Evolutionary conservation across 2,329 filamentous ascomycete genomes (phyloP), one percentile per base, ranked within the genome.

Genomic region (Allantophomopsis lycopodina): DNA sequence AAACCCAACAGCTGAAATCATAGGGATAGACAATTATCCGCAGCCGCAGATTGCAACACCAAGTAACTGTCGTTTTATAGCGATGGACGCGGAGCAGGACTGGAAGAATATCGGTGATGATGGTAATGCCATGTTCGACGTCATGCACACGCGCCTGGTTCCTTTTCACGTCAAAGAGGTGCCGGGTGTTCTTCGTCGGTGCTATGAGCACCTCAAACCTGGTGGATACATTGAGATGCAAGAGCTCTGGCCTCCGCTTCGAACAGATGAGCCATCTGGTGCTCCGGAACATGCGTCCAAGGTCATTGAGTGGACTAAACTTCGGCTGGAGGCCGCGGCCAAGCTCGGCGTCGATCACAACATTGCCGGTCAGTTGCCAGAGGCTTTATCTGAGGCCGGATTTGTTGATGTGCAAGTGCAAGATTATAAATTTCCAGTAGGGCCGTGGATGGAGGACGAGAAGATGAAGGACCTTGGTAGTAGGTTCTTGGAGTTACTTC

Each of bases 381-480:
- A 33, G 30, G 11, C 12, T 12, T 14, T 39, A n/a, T 32, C 30
- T 3, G 7, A 34, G 15, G 37, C 37, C 8, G 23, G 35, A 15
- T 36, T 36, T 20, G 17, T 36, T 20, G 35, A 36, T 36, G 35
- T 36, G 14, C 16, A 20, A 18, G 35, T 36, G 35, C 35, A 20
- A 13, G 35, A 36, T 16, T 14, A 16, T 20, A 36, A 36, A 20
- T 18, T 36, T 20, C 35, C 35, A 7, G 35, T 36, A 2, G 35
- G 39, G 15, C 11, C 20, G 30, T 31, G 41, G 36, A 16, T 41
- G 36, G 20, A 45, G 36, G 14, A 38, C 23, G 34, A 41, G 21
- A 8, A 43, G 33, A n/a, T 40, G 41, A 31, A 45, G 42, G 12
- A 32, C 31, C 21, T 43, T 35, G 20, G 16, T 7, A 5, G 38